These are phyloP conservation scores for Handroanthus guayacan DNA, from an alignment of 257 asterid species.

Conservation along the genomic window DNA sequence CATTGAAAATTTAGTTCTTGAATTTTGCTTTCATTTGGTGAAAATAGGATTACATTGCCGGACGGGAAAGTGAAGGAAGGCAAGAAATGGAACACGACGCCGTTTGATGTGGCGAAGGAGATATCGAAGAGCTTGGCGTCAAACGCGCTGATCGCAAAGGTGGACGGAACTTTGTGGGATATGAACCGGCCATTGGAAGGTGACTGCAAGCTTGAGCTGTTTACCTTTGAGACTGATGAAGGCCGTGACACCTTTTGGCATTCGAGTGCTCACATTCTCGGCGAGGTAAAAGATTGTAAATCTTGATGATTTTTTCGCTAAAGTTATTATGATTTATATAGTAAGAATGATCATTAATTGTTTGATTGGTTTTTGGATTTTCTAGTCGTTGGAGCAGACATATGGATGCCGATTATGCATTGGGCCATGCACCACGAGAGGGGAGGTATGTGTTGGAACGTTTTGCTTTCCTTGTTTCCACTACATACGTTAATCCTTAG, in stretches of 20 bases:
- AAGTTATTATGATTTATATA: background rate
- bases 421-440: slow-evolving; percentile 94
- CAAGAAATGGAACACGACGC: slow-evolving; percentile 85
- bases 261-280: slow-evolving; percentile 98
- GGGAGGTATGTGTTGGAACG: slow-evolving; percentile 64
- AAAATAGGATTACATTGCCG: slow-evolving; percentile 67
- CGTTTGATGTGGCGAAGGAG: slow-evolving; percentile 88
- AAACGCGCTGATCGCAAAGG: slow-evolving; percentile 83
- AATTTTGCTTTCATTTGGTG: slow-evolving; percentile 12
- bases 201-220: slow-evolving; percentile 80
- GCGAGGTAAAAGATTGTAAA: slow-evolving; percentile 60
- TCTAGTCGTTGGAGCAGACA: slow-evolving; percentile 85
- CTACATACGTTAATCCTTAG: background rate
- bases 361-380: slow-evolving; percentile 14
- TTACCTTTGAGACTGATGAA: slow-evolving; percentile 81
- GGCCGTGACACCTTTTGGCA: slow-evolving; percentile 99
- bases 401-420: slow-evolving; percentile 90
- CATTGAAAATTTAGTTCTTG: background rate
- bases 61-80: slow-evolving; percentile 90
- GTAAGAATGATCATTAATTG: slow-evolving; percentile 1
- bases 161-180: slow-evolving; percentile 85
- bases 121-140: slow-evolving; percentile 94
- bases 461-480: slow-evolving; percentile 24
- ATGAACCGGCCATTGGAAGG: slow-evolving; percentile 89
- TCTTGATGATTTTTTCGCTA: slow-evolving; percentile 3